Percentiles rank a stretch among this genome's conserved stretches.
These are phyloP conservation scores for Picocystis sp. DNA, from an alignment of 163 green algal species.

Conservation along the genomic window DNA sequence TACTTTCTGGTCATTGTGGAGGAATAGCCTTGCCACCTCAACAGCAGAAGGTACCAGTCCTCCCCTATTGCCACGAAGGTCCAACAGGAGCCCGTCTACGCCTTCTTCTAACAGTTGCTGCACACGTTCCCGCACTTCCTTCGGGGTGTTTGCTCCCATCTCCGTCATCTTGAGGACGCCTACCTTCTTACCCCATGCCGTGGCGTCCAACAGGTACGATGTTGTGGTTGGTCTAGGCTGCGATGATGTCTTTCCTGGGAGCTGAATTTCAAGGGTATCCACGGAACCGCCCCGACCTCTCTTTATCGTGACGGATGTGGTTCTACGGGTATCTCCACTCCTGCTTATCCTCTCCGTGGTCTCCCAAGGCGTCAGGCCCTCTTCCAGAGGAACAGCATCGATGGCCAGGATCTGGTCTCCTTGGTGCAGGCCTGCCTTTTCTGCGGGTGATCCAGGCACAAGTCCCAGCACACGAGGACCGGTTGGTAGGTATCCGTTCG, in stretches of 20 bases:
- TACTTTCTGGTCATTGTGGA: slow-evolving; percentile 22
- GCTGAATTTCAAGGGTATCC: too few relatives aligned
- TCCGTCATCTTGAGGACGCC: too few relatives aligned
- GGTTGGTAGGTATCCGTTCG: neutral
- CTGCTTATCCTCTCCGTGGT: too few relatives aligned
- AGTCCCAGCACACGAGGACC: slow-evolving; percentile 72
- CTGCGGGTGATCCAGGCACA: slow-evolving; percentile 47
- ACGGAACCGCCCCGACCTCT: too few relatives aligned
- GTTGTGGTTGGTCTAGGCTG: too few relatives aligned
- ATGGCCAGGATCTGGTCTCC: slow-evolving; percentile 51
- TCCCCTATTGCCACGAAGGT: slow-evolving; percentile 87
- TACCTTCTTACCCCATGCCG: too few relatives aligned
- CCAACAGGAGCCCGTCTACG: slow-evolving; percentile 58
- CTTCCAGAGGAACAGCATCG: slow-evolving; percentile 19
- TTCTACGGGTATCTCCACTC: too few relatives aligned
- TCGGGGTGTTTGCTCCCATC: neutral
- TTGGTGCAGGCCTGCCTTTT: slow-evolving; percentile 46
- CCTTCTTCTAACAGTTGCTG: slow-evolving; percentile 35
- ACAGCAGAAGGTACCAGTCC: slow-evolving; percentile 79
- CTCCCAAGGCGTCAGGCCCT: slow-evolving; percentile 4
- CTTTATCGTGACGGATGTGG: too few relatives aligned
- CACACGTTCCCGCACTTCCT: slow-evolving; percentile 29
- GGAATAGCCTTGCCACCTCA: slow-evolving; percentile 77
- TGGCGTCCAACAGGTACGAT: too few relatives aligned
- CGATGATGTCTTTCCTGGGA: too few relatives aligned